A percentile compares a stretch with the other conserved stretches of the same genome.
Evolutionary conservation across 495 filamentous ascomycete species (phyloP).

Genomic region (Apodospora peruviana): DNA sequence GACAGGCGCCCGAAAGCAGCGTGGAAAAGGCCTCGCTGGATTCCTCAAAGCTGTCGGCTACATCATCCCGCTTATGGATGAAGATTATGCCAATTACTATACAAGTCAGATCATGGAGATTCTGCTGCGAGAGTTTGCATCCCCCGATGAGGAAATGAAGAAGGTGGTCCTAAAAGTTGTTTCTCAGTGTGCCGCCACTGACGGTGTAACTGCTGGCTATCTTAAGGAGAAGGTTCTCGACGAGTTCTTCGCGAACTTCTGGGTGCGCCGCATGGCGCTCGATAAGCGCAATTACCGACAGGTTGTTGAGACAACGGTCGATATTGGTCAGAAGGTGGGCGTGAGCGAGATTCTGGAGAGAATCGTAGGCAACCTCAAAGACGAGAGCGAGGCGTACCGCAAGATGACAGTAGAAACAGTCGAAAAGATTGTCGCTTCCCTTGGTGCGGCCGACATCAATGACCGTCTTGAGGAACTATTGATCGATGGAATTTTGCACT

Average conservation of each 20-base stretch:
- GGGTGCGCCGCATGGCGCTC: conserved; percentile 93
- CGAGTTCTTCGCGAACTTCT: conserved; percentile 99
- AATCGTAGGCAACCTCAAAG: conserved; percentile 91
- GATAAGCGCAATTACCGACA: conserved; percentile 96
- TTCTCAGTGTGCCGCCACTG: conserved; percentile 91
- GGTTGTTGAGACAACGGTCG: conserved; percentile 96
- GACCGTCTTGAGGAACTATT: conserved; percentile 87
- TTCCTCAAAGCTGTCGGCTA: conserved; percentile 98
- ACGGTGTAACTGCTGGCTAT: conserved; percentile 90
- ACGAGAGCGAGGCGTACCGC: conserved; percentile 95
- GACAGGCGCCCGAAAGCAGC: conserved; percentile 92
- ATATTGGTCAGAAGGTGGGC: conserved; percentile 94
- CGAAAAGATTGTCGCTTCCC: conserved; percentile 87
- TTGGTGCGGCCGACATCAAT: conserved; percentile 90
- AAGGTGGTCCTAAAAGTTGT: conserved; percentile 97
- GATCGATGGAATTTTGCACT: conserved; percentile 92
- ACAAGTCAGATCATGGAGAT: conserved; percentile 99
- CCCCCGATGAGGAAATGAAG: conserved; percentile 99
- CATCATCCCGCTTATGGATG: conserved; percentile 98
- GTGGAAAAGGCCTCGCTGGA: conserved; percentile 91
- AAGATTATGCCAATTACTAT: conserved; percentile 99
- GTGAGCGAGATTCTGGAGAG: conserved; percentile 91
- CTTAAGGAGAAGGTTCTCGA: conserved; percentile 90
- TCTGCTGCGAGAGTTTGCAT: conserved; percentile 88
- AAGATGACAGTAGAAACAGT: conserved; percentile 99